Evolutionary conservation across 2,329 filamentous ascomycete species (phyloP).

Genomic region (Lojkania enalia): DNA sequence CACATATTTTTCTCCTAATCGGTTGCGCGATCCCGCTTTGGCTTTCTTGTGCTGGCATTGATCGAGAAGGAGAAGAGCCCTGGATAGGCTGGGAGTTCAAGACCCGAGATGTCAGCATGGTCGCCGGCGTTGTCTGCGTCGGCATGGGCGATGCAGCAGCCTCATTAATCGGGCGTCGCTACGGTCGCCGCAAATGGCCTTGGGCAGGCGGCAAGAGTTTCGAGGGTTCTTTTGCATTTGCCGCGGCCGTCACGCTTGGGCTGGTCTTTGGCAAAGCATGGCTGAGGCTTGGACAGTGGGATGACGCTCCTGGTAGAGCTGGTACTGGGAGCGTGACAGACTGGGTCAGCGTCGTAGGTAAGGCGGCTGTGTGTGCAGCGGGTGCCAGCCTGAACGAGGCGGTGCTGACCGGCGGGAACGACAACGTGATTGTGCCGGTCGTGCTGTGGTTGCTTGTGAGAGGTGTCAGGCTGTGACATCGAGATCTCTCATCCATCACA

Average conservation of each 20-base stretch:
- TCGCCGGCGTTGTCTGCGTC: conserved; percentile 89
- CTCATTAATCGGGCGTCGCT: conserved; percentile 83
- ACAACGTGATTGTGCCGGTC: conserved; percentile 96
- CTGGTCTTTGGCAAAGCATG: conserved; percentile 71
- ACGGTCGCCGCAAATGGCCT: conserved; percentile 86
- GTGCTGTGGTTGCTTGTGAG: conserved; percentile 91
- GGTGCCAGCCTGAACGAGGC: conserved; percentile 92
- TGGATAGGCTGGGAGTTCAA: conserved; percentile 74
- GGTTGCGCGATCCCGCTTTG: conserved; percentile 94
- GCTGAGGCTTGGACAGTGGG: conserved; percentile 76
- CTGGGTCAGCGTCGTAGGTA: conserved; percentile 48
- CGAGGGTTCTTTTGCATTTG: conserved; percentile 83
- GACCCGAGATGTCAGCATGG: conserved; percentile 80
- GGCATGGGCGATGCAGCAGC: conserved; percentile 94
- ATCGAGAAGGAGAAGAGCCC: conserved; percentile 58
- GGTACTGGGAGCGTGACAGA: conserved; percentile 17
- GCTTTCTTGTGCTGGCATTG: conserved; percentile 75
- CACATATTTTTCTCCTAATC: conserved; percentile 92
- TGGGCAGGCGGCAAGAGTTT: conserved; percentile 97
- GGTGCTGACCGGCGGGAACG: conserved; percentile 93
- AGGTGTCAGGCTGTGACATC: conserved; percentile 58
- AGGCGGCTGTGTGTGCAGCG: conserved; percentile 69
- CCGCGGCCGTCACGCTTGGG: conserved; percentile 74
- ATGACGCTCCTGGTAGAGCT: conserved; percentile 19
- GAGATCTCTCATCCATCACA: not conserved